These are phyloP conservation scores for Backusella australiensis DNA, from an alignment of 192 early-diverging fungal species.

Conservation along the genomic window DNA sequence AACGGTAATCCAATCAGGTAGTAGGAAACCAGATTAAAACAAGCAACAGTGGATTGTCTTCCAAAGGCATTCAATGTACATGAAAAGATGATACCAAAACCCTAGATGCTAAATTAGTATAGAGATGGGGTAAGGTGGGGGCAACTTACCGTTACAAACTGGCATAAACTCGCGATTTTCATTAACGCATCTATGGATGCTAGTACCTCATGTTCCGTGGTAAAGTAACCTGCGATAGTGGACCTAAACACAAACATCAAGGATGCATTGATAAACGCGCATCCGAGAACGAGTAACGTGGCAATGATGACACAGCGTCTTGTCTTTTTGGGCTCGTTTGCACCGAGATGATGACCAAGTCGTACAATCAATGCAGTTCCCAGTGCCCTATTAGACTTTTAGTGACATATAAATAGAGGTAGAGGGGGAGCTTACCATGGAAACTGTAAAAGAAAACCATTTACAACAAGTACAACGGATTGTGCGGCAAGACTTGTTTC, in stretches of 20 bases:
- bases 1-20: conserved; percentile 27
- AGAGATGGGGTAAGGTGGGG: too few relatives aligned
- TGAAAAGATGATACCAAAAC: conserved; percentile 23
- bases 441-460: conserved; percentile 23
- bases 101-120: not conserved
- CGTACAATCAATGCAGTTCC: conserved; percentile 21
- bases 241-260: conserved; percentile 14
- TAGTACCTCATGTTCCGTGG: conserved; percentile 10
- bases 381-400: conserved; percentile 6
- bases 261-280: conserved; percentile 2
- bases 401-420: not conserved
- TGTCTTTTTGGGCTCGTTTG: conserved; percentile 17
- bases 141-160: conserved; percentile 11
- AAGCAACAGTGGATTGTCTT: conserved; percentile 22
- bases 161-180: conserved; percentile 11
- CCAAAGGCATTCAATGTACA: conserved; percentile 24
- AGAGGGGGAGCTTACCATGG: conserved; percentile 6
- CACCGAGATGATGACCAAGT: conserved; percentile 29
- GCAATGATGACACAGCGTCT: conserved; percentile 1
- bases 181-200: conserved; percentile 13
- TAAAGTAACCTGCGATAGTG: conserved; percentile 11
- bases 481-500: conserved; percentile 26
- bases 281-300: not conserved
- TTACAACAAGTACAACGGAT: conserved; percentile 21
- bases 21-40: conserved; percentile 23